Base-by-base conservation (phyloP, 164 flowering plant species). In the Magnolia sinica region DNA sequence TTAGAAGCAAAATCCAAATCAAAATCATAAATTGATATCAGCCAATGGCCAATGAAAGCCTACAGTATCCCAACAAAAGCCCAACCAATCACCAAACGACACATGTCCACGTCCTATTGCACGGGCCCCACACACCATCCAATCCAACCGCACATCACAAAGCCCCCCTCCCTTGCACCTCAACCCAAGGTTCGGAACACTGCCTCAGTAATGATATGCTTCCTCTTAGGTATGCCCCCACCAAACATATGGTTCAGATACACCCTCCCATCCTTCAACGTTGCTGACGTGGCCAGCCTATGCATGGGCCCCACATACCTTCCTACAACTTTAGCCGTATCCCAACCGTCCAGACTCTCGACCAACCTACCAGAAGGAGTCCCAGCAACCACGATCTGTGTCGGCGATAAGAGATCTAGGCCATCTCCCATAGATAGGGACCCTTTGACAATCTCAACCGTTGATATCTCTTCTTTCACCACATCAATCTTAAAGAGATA, bases 281-380 rank as follows among this genome's bases (percentile, higher is more conserved):
- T 88, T 0, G 88, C 96, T 0, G 93, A 84, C 1, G 99, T 82
- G 1, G 93, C 93, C 61, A 91, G 11, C 37, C 97, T 87, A 71
- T 96, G 99, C 69, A 71, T 71, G 0, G 88, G 91, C 14, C 95
- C 97, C 0, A 73, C 31, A 51, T 85, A 89, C 75, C 59, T 84
- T 1, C 84, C 92, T 8, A 86, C 83, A 1, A 96, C 87, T 0
- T 74, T 52, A 1, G 92, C 61, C 5, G 91, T 93, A 80, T 85
- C 85, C 97, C 98, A 93, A 16, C 89, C 97, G 74, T 93, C 98
- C 5, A 77, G 27, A 79, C 95, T 92, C 87, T 91, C 94, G n/a
- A 93, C 96, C 76, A 93, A 67, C 69, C 88, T 84, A 67, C 82
- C 88, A 0, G 92, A 87, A 51, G 97, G 92, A n/a, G 82, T 85